Evolutionary conservation across 768 basidiomycete genomes (phyloP).

Genomic region (Saitozyma podzolica): DNA sequence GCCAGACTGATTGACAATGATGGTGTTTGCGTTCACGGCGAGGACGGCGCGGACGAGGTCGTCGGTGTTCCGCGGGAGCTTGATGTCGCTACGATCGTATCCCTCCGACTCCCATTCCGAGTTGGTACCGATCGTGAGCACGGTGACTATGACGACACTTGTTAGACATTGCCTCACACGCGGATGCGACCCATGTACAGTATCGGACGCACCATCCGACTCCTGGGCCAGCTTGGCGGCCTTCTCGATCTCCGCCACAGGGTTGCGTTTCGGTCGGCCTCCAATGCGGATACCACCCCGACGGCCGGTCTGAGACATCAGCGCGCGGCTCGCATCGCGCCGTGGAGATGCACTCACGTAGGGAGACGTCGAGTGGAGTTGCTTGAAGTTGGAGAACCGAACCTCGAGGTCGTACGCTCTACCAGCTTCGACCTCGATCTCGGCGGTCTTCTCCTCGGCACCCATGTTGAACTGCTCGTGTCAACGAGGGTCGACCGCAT

Average conservation of each 20-base stretch:
- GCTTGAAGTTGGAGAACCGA: constrained; percentile 46
- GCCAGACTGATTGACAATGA: constrained; percentile 39
- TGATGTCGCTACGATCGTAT: constrained; percentile 67
- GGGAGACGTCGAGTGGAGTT: constrained; percentile 37
- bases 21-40: constrained; percentile 29
- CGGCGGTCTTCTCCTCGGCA: constrained; percentile 25
- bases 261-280: constrained; percentile 30
- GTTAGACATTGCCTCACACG: not conserved
- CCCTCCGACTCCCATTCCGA: constrained; percentile 75
- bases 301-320: constrained; percentile 27
- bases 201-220: constrained; percentile 56
- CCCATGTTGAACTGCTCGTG: constrained; percentile 28
- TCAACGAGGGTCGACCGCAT: not conserved
- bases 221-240: constrained; percentile 61
- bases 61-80: constrained; percentile 45
- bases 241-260: constrained; percentile 59
- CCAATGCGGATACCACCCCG: constrained; percentile 43
- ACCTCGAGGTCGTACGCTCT: constrained; percentile 28
- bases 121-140: constrained; percentile 63
- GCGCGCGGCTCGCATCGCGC: not conserved
- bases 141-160: constrained; percentile 50
- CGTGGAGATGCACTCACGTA: constrained; percentile 25
- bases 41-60: constrained; percentile 42
- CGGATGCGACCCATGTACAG: not conserved
- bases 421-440: constrained; percentile 24